phyloP scores from a whole-genome alignment of 768 basidiomycete genomes.

The Termitomyces heimii region DNA sequence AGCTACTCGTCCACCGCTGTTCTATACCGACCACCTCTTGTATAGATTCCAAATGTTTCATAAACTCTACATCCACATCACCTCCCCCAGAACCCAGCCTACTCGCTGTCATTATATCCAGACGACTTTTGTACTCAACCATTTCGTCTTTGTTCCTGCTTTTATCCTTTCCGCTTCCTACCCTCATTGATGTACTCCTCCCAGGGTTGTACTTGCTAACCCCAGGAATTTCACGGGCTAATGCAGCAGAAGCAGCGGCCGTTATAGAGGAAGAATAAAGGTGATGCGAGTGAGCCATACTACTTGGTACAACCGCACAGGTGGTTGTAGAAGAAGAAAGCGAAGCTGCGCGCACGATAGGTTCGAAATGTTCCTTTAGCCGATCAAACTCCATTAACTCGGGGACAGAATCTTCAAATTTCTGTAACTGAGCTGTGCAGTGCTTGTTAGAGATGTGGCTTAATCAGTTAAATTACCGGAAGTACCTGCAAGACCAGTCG shows the following conservation, averaged over 20 bases:
- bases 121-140: constrained; percentile 66
- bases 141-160: constrained; percentile 72
- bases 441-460: background rate
- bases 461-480: constrained; percentile 16
- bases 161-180: constrained; percentile 52
- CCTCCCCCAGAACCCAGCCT: constrained; percentile 52
- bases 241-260: constrained; percentile 83
- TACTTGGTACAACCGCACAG: constrained; percentile 37
- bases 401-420: constrained; percentile 79
- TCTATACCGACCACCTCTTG: constrained; percentile 66
- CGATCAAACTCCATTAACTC: constrained; percentile 89
- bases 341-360: constrained; percentile 81
- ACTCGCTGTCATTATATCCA: constrained; percentile 56
- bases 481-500: constrained; percentile 89
- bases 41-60: constrained; percentile 56
- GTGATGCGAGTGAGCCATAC: constrained; percentile 59
- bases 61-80: constrained; percentile 64
- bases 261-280: constrained; percentile 77
- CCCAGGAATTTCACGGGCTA: constrained; percentile 83
- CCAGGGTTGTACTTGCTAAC: constrained; percentile 72
- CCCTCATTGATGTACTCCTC: constrained; percentile 37
- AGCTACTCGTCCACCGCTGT: constrained; percentile 78
- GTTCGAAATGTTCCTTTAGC: constrained; percentile 95
- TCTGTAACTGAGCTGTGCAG: constrained; percentile 81
- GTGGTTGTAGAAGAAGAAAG: constrained; percentile 58